Evolutionary conservation across 495 filamentous ascomycete species (phyloP).

Genomic region (Diplogelasinospora grovesii): DNA sequence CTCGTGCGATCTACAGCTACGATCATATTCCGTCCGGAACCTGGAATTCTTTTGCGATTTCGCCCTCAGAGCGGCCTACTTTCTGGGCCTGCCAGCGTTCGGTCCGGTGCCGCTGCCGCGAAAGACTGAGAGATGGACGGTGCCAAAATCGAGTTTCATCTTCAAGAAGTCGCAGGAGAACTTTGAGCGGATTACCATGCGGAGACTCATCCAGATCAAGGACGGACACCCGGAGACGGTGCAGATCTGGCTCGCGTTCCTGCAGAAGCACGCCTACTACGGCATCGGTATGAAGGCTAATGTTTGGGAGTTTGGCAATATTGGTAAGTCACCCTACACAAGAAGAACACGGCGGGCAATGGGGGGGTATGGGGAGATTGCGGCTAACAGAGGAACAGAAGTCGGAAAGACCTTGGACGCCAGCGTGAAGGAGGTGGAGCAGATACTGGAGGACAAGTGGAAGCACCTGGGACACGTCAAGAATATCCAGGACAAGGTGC

Average conservation of each 20-base stretch:
- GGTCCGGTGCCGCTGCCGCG: constrained; percentile 87
- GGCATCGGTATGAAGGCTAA: constrained; percentile 99
- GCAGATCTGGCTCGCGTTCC: constrained; percentile 82
- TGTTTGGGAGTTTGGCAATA: constrained; percentile 74
- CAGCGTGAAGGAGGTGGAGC: constrained; percentile 49
- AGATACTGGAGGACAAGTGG: constrained; percentile 56
- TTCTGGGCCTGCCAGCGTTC: constrained; percentile 75
- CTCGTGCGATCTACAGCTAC: constrained; percentile 83
- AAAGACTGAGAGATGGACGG: constrained; percentile 87
- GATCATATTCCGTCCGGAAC: constrained; percentile 85
- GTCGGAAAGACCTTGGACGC: constrained; percentile 61
- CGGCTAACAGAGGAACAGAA: constrained; percentile 36
- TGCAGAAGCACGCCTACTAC: constrained; percentile 84
- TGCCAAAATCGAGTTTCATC: constrained; percentile 82
- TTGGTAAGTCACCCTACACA: constrained; percentile 50
- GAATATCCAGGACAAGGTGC: constrained; percentile 33
- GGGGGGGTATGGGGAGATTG: no score
- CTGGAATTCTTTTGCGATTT: constrained; percentile 95
- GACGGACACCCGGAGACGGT: constrained; percentile 87
- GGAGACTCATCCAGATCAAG: constrained; percentile 85
- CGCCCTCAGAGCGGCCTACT: constrained; percentile 90
- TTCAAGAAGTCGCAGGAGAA: constrained; percentile 98
- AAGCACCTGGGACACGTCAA: constrained; percentile 55
- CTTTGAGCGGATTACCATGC: constrained; percentile 82
- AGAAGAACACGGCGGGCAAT: no score